Evolutionary conservation across 805 yeast species (phyloP).

Genomic region (Wickerhamiella azyma): DNA sequence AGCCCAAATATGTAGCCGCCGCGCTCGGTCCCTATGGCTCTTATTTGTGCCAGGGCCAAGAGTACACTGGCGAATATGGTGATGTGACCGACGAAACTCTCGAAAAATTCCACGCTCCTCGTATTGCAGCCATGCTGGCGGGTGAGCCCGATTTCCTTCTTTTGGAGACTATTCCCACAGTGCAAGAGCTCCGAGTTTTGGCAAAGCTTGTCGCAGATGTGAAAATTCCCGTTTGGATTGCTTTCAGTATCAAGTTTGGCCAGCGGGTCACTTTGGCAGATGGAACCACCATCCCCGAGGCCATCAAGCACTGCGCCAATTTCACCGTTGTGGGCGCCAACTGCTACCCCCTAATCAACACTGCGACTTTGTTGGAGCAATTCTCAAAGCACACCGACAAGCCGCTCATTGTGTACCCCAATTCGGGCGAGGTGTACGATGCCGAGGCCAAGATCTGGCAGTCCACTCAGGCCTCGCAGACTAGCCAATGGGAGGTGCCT

Average conservation of each 20-base stretch:
- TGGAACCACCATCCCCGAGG: background rate
- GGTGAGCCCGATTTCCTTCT: constrained; percentile 39
- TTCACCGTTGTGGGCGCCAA: constrained; percentile 41
- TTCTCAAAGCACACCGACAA: constrained; percentile 7
- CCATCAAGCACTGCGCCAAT: constrained; percentile 20
- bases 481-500: constrained; percentile 27
- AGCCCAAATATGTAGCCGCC: constrained; percentile 34
- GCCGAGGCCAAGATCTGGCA: constrained; percentile 33
- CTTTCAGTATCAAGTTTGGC: constrained; percentile 32
- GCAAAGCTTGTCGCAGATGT: constrained; percentile 29
- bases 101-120: constrained; percentile 37
- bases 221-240: constrained; percentile 32
- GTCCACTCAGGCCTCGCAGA: constrained; percentile 8
- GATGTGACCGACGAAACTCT: constrained; percentile 29
- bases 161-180: constrained; percentile 60
- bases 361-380: constrained; percentile 29
- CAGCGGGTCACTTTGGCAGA: constrained; percentile 10
- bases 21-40: constrained; percentile 74
- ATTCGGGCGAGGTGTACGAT: constrained; percentile 58
- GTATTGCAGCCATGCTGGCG: constrained; percentile 30
- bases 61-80: constrained; percentile 57
- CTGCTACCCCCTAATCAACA: constrained; percentile 40
- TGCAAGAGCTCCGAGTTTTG: constrained; percentile 41
- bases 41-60: constrained; percentile 50
- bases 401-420: constrained; percentile 53